Conservation (phyloP, 768 basidiomycete genomes). For the Roridomyces roridus region DNA sequence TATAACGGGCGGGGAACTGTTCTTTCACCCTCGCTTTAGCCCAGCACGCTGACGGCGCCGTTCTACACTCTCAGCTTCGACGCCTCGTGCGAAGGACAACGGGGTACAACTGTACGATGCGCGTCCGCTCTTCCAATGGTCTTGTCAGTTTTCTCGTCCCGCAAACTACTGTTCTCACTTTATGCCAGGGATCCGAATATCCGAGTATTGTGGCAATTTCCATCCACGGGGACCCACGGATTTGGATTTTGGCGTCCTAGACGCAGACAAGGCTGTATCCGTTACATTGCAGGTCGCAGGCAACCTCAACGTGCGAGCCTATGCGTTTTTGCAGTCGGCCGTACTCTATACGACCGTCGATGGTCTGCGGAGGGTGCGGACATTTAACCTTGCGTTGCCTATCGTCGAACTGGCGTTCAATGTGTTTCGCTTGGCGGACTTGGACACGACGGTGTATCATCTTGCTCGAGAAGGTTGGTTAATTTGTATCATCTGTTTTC, state of each 20-base stretch:
- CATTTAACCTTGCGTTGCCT: constrained; percentile 84
- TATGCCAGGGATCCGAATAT: constrained; percentile 63
- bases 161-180: constrained; percentile 1
- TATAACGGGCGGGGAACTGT: constrained; percentile 87
- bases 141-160: constrained; percentile 24
- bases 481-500: neutral
- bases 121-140: constrained; percentile 89
- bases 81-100: constrained; percentile 72
- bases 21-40: constrained; percentile 91
- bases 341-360: constrained; percentile 80
- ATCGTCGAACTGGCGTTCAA: constrained; percentile 86
- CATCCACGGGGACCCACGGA: constrained; percentile 71
- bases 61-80: constrained; percentile 77
- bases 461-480: constrained; percentile 78
- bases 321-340: constrained; percentile 86
- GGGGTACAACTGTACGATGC: constrained; percentile 80
- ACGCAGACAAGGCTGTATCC: constrained; percentile 82
- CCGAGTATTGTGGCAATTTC: constrained; percentile 77
- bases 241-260: constrained; percentile 78
- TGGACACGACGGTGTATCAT: constrained; percentile 81
- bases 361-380: constrained; percentile 85
- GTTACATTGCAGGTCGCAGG: constrained; percentile 76
- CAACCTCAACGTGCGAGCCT: constrained; percentile 68
- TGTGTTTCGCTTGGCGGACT: constrained; percentile 90
- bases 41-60: constrained; percentile 64